phyloP scores from a whole-genome alignment of 345 rosid genomes.

The Melastoma malabathricum region DNA sequence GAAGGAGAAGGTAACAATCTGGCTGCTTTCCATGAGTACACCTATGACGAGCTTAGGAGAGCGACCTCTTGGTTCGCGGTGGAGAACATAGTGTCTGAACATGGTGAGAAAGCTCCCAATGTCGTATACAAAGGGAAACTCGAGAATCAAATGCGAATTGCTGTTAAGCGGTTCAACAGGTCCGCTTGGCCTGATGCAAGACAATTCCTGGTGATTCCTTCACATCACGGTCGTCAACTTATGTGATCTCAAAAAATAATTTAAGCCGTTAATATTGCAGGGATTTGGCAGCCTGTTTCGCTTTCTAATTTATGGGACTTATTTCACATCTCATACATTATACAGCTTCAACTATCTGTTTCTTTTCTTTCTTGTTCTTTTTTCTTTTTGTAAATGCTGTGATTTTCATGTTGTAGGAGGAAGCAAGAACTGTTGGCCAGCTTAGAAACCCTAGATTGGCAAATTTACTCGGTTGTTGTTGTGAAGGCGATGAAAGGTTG shows the following conservation, averaged over 20 bases:
- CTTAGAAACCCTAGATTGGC: conserved; percentile 65
- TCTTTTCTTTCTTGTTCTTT: neutral
- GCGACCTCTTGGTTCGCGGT: conserved; percentile 86
- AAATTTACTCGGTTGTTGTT: conserved; percentile 83
- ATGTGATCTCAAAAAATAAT: too few species aligned
- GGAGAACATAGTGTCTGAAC: conserved; percentile 86
- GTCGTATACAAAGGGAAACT: conserved; percentile 81
- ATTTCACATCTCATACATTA: too few species aligned
- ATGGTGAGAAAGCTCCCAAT: conserved; percentile 91
- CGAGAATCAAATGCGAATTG: conserved; percentile 62
- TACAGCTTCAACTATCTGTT: neutral
- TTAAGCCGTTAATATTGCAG: too few species aligned
- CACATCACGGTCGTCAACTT: neutral
- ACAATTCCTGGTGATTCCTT: conserved; percentile 51
- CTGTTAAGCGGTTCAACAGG: conserved; percentile 78
- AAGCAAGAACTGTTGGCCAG: conserved; percentile 84
- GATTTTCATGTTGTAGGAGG: conserved; percentile 32
- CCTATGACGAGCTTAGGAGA: conserved; percentile 51
- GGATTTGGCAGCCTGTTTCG: too few species aligned
- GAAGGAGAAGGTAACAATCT: conserved; percentile 23
- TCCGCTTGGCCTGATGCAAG: conserved; percentile 89
- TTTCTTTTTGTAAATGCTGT: too few species aligned
- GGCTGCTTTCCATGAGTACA: conserved; percentile 48
- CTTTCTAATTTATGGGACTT: too few species aligned
- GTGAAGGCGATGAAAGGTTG: conserved; percentile 74